These are phyloP conservation scores for Obelidium mucronatum DNA, from an alignment of 192 early-diverging fungal species.

Conservation along the genomic window DNA sequence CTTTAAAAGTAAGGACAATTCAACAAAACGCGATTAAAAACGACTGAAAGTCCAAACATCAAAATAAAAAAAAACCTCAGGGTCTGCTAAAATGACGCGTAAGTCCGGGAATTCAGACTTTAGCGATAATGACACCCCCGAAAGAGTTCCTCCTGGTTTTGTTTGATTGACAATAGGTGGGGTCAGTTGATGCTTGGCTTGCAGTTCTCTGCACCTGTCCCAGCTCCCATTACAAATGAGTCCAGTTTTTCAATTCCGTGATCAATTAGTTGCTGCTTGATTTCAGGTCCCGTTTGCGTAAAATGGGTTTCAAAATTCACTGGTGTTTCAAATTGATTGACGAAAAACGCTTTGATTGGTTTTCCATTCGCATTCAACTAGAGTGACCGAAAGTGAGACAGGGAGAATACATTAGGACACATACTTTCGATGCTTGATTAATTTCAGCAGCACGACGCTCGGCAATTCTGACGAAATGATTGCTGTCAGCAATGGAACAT, in stretches of 20 bases:
- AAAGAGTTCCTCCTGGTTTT: slow-evolving; percentile 91
- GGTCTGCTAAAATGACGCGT: slow-evolving; percentile 84
- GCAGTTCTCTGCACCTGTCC: slow-evolving; percentile 40
- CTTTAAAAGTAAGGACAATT: slow-evolving; percentile 32
- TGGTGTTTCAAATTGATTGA: slow-evolving; percentile 95
- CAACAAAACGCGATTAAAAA: background rate
- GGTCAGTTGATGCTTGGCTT: background rate
- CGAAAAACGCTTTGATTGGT: slow-evolving; percentile 71
- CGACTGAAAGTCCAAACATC: background rate
- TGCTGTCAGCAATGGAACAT: slow-evolving; percentile 87
- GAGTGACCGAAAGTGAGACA: background rate
- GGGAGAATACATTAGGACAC: background rate
- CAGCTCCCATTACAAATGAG: slow-evolving; percentile 90
- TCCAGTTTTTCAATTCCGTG: slow-evolving; percentile 50
- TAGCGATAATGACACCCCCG: slow-evolving; percentile 88
- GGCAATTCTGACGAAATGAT: slow-evolving; percentile 94
- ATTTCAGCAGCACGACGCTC: slow-evolving; percentile 73
- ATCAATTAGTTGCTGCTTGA: slow-evolving; percentile 72
- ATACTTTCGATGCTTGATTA: slow-evolving; percentile 47
- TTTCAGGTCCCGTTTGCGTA: slow-evolving; percentile 87
- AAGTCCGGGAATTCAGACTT: slow-evolving; percentile 70
- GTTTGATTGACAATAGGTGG: background rate
- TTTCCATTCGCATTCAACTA: slow-evolving; percentile 27
- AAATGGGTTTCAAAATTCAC: slow-evolving; percentile 82
- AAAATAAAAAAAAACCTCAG: slow-evolving; percentile 40